Evolutionary conservation across 352 stramenopile genomes (phyloP).

Genomic region (Phytophthora multivora): DNA sequence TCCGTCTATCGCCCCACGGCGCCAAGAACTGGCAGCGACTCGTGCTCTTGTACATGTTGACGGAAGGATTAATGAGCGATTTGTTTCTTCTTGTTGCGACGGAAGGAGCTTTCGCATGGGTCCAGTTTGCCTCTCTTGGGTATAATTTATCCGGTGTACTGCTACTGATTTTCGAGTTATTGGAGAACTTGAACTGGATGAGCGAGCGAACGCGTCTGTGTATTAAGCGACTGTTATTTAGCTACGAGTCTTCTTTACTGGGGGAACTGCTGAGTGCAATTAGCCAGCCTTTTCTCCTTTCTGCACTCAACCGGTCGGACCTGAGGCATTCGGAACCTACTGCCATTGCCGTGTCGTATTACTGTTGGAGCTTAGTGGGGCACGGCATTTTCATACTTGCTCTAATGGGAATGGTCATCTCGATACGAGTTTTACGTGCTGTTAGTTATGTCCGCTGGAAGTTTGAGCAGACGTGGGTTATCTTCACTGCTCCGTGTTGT

Average conservation of each 20-base stretch:
- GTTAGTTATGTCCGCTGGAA: slow-evolving; percentile 8
- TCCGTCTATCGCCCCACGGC: slow-evolving; percentile 14
- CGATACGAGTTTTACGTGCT: slow-evolving; percentile 9
- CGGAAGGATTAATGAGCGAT: slow-evolving; percentile 31
- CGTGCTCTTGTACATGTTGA: slow-evolving; percentile 23
- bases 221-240: slow-evolving; percentile 31
- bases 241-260: slow-evolving; percentile 30
- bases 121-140: slow-evolving; percentile 34
- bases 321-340: background rate
- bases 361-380: slow-evolving; percentile 13
- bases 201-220: slow-evolving; percentile 5
- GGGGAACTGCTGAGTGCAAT: slow-evolving; percentile 28
- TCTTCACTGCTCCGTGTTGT: slow-evolving; percentile 16
- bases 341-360: slow-evolving; percentile 21
- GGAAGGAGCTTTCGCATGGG: slow-evolving; percentile 19
- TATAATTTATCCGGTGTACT: slow-evolving; percentile 33
- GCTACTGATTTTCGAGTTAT: slow-evolving; percentile 15
- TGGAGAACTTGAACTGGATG: slow-evolving; percentile 19
- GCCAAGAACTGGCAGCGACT: slow-evolving; percentile 18
- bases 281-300: slow-evolving; percentile 1
- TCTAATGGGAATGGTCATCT: slow-evolving; percentile 17
- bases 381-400: slow-evolving; percentile 22
- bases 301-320: slow-evolving; percentile 3
- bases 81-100: slow-evolving; percentile 31
- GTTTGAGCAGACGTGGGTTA: slow-evolving; percentile 4